These are phyloP conservation scores for Kentomonas sorsogonicus DNA, from an alignment of 208 protist genomes.

Conservation along the genomic window DNA sequence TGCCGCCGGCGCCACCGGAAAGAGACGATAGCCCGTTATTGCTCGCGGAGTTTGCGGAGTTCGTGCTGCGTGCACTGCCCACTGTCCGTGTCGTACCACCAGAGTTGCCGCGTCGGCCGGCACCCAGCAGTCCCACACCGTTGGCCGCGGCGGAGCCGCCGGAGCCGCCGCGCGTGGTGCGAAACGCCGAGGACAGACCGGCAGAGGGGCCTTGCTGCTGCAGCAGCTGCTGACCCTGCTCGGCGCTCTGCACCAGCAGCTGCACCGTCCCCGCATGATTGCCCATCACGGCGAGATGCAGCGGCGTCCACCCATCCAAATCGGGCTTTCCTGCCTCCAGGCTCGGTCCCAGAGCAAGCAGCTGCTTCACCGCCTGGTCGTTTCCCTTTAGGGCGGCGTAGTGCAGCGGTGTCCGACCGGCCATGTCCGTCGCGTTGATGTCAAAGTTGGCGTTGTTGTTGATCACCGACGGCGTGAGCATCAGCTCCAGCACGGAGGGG, in stretches of 20 bases:
- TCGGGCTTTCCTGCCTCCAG: constrained; percentile 45
- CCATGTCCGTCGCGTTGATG: constrained; percentile 70
- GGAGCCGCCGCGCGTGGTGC: too few species aligned
- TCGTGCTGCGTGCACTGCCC: background rate
- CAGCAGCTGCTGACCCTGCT: constrained; percentile 2
- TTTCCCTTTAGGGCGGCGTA: constrained; percentile 75
- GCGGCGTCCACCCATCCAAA: constrained; percentile 47
- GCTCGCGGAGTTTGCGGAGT: background rate
- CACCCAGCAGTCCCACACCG: background rate
- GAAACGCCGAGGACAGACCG: too few species aligned
- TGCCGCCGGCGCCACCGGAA: constrained; percentile 2
- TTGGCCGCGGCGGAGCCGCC: too few species aligned
- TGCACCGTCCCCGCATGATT: constrained; percentile 35
- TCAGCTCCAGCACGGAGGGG: background rate
- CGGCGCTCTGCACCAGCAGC: constrained; percentile 32
- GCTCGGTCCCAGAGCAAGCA: constrained; percentile 11
- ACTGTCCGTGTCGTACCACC: background rate
- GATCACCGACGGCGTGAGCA: background rate
- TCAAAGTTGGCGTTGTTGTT: constrained; percentile 23
- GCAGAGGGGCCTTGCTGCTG: background rate
- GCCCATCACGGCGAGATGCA: constrained; percentile 67
- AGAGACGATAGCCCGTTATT: background rate
- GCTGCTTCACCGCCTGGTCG: constrained; percentile 32
- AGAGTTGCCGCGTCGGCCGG: background rate
- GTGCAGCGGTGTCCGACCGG: constrained; percentile 75